phyloP scores from a whole-genome alignment of 352 stramenopile species.

The Phytophthora megakarya region DNA sequence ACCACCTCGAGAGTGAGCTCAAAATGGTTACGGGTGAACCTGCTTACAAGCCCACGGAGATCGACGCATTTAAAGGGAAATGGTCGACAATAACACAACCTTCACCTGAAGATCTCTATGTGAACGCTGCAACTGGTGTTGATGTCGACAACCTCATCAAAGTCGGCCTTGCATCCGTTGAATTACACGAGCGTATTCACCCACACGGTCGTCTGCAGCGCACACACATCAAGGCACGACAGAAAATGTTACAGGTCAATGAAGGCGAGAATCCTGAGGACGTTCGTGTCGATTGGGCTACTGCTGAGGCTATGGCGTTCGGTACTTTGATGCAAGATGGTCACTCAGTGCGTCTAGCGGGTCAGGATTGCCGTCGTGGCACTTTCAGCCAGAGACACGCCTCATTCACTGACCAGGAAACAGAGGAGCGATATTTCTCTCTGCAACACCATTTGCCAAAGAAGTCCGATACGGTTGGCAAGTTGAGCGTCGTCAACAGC shows the following conservation, averaged over 20 bases:
- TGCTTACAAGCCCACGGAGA: constrained; percentile 59
- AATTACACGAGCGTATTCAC: constrained; percentile 56
- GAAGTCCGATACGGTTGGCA: constrained; percentile 37
- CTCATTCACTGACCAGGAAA: constrained; percentile 84
- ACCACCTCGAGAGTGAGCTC: constrained; percentile 73
- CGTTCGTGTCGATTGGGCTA: constrained; percentile 87
- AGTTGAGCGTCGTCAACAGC: constrained; percentile 77
- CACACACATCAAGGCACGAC: constrained; percentile 72
- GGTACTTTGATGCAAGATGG: constrained; percentile 84
- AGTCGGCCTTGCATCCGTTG: constrained; percentile 67
- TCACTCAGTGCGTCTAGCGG: constrained; percentile 81
- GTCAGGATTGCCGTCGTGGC: constrained; percentile 87
- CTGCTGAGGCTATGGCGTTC: constrained; percentile 88
- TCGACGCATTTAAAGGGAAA: constrained; percentile 81
- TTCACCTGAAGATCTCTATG: constrained; percentile 53
- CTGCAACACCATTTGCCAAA: constrained; percentile 63
- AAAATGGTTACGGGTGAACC: constrained; percentile 49
- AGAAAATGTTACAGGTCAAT: constrained; percentile 69
- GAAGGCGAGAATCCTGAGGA: constrained; percentile 30
- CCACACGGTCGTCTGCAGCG: constrained; percentile 79
- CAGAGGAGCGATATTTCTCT: constrained; percentile 78
- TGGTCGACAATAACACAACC: constrained; percentile 65
- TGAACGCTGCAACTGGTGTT: constrained; percentile 57
- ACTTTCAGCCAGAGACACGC: constrained; percentile 91
- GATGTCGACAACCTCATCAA: constrained; percentile 59